Conservation (phyloP, 768 basidiomycete species). For the Xerocomellus amylosporus region DNA sequence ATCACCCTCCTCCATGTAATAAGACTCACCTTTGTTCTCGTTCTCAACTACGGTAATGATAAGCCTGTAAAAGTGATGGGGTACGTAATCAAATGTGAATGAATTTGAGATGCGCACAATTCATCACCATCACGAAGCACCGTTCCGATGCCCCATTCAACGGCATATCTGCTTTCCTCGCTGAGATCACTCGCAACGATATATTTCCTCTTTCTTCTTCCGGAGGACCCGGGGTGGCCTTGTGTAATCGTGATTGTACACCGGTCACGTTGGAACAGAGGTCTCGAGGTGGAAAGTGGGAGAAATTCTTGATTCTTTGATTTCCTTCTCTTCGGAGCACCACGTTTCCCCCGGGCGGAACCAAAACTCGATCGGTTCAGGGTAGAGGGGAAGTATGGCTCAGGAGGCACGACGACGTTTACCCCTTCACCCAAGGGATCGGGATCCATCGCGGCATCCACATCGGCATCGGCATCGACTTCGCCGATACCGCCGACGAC, state of each 20-base stretch:
- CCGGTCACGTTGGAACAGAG: slow-evolving; percentile 85
- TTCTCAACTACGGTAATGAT: slow-evolving; percentile 92
- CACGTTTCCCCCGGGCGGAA: slow-evolving; percentile 32
- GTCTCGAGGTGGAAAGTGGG: slow-evolving; percentile 65
- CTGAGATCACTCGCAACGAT: slow-evolving; percentile 93
- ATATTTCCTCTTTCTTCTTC: slow-evolving; percentile 64
- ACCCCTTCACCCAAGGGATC: slow-evolving; percentile 92
- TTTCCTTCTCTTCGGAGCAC: slow-evolving; percentile 55
- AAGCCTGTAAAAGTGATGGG: slow-evolving; percentile 41
- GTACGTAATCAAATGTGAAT: neutral
- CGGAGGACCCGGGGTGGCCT: slow-evolving; percentile 66
- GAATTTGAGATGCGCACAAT: slow-evolving; percentile 42
- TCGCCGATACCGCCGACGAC: slow-evolving; percentile 26
- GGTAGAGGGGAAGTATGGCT: slow-evolving; percentile 78
- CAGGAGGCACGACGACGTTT: slow-evolving; percentile 80
- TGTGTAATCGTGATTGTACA: slow-evolving; percentile 89
- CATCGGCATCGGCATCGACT: slow-evolving; percentile 46
- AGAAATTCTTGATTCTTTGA: slow-evolving; percentile 62
- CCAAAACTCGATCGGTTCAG: slow-evolving; percentile 53
- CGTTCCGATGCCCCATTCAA: slow-evolving; percentile 98
- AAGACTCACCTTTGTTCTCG: slow-evolving; percentile 72
- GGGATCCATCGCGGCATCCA: slow-evolving; percentile 54
- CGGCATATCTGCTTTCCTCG: slow-evolving; percentile 90
- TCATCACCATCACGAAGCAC: slow-evolving; percentile 94
- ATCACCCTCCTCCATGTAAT: neutral